Evolutionary conservation across 805 yeast genomes (phyloP), one percentile per base, ranked within the genome.

Genomic region (Lipomyces yamadae): DNA sequence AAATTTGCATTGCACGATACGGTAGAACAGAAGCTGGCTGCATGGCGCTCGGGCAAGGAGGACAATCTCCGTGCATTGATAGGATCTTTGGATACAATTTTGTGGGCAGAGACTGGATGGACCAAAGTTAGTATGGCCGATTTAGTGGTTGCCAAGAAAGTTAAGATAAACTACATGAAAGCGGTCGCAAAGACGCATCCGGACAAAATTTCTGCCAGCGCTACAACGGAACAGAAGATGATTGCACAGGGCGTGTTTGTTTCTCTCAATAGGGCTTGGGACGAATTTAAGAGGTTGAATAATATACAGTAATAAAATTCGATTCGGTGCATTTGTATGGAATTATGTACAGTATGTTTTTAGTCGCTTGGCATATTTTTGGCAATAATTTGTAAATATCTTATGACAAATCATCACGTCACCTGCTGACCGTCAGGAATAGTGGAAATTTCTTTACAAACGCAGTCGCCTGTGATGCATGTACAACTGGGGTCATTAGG

Each of bases 221-320:
- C 88, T 1, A 80, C 87, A 6, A 80, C 87, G 4, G 96, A 92
- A 73, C 85, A 86, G 64, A 88, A 89, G 75, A 84, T 94, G 88
- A 82, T 94, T 57, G 95, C 98, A 15, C 94, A 93, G 72, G 87
- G 86, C 32, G 94, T 94, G 0, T 95, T 95, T 75, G 89, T 92
- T 52, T 82, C 87, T 0, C 80, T 95, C 68, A 94, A 92, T 77
- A 84, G 86, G 72, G 92, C 98, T 1, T 95, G 99, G 98, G 98
- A 91, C 72, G 78, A 77, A 29, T 92, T 92, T 76, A 90, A 88
- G 73, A 79, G 76, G 53, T 84, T 84, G 64, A 89, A 90, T 74
- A 80, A 79, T 35, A 76, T 85, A n/a, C 65, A 61, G 61, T 65
- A 42, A 15, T 29, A 24, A 8, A 13, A 29, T 30, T 48, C 10